Conservation (phyloP, 495 filamentous ascomycete species). For the Xylaria longipes region DNA sequence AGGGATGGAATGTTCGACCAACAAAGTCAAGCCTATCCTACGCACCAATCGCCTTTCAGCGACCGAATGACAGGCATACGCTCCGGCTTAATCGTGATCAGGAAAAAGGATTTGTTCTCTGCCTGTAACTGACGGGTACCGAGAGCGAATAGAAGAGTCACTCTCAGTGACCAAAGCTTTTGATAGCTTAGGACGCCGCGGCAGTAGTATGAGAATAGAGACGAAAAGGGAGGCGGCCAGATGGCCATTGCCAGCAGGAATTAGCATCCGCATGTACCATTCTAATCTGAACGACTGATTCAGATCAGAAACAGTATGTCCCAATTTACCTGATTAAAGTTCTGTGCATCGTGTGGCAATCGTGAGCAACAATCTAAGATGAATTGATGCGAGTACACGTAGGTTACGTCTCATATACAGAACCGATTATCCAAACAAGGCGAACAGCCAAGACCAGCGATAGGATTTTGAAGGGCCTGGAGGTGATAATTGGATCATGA, state of each 20-base stretch:
- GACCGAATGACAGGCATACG: constrained; percentile 66
- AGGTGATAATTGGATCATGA: background rate
- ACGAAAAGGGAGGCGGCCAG: background rate
- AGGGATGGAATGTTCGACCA: constrained; percentile 63
- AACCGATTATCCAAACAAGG: background rate
- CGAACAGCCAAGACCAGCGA: background rate
- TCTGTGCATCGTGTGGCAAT: background rate
- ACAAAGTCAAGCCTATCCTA: constrained; percentile 93
- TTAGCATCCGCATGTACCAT: background rate
- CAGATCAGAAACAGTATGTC: background rate
- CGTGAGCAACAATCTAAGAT: background rate
- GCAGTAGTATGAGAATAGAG: constrained; percentile 24
- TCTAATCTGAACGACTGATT: background rate
- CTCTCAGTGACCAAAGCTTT: constrained; percentile 55
- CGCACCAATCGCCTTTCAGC: constrained; percentile 78
- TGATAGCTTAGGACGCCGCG: constrained; percentile 42
- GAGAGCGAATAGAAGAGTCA: constrained; percentile 52
- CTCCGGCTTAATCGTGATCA: constrained; percentile 98
- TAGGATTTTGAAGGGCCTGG: background rate
- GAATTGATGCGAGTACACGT: background rate
- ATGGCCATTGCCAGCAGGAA: background rate
- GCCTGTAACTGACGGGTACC: constrained; percentile 52
- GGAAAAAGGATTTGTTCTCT: constrained; percentile 46
- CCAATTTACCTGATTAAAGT: background rate
- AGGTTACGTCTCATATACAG: background rate